Conservation (phyloP, 805 yeast species). For the Candida hungchunana region DNA sequence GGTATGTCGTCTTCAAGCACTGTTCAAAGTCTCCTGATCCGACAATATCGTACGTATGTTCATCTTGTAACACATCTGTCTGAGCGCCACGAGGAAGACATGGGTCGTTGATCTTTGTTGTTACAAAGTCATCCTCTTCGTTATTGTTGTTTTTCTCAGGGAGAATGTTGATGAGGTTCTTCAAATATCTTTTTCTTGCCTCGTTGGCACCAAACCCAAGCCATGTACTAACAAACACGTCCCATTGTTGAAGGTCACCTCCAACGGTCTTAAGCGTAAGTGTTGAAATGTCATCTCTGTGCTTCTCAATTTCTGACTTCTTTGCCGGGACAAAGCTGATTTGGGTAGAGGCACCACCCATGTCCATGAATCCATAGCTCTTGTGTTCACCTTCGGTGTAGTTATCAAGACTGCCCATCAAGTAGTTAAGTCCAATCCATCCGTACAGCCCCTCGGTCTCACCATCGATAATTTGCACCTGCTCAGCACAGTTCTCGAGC, state of each 20-base stretch:
- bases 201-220: constrained; percentile 96
- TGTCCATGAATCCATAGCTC: constrained; percentile 94
- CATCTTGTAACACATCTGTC: constrained; percentile 44
- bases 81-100: constrained; percentile 69
- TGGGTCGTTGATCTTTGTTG: constrained; percentile 55
- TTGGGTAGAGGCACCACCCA: constrained; percentile 99
- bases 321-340: constrained; percentile 85
- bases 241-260: constrained; percentile 74
- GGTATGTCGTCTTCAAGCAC: constrained; percentile 70
- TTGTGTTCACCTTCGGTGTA: constrained; percentile 39
- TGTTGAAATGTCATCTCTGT: constrained; percentile 67
- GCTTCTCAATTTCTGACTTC: constrained; percentile 53
- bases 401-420: constrained; percentile 59
- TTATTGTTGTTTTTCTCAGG: constrained; percentile 45
- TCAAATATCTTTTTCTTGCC: constrained; percentile 72
- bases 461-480: constrained; percentile 87
- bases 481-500: constrained; percentile 54
- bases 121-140: constrained; percentile 41
- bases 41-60: constrained; percentile 42
- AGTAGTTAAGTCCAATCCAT: constrained; percentile 88
- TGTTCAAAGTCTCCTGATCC: constrained; percentile 80
- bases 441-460: constrained; percentile 94
- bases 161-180: constrained; percentile 45
- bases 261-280: constrained; percentile 62
- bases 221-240: constrained; percentile 94